Evolutionary conservation across 306 rosid genomes (phyloP).

Genomic region (Corylus heterophylla): DNA sequence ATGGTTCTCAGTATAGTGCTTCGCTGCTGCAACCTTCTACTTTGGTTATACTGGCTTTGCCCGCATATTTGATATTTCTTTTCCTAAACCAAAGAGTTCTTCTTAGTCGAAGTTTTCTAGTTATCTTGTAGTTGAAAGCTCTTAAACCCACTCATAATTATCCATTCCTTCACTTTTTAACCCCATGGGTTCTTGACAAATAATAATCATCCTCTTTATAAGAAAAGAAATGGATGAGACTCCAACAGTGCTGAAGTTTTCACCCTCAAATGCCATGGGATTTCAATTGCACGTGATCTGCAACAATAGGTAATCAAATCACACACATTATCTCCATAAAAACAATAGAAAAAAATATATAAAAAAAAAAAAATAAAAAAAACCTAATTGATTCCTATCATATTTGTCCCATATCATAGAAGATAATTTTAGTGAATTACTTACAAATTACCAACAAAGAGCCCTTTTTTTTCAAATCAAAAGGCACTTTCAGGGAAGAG

Average conservation of each 20-base stretch:
- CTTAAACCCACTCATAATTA: slow-evolving; percentile 2
- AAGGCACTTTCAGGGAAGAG: not conserved
- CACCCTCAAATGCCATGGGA: slow-evolving; percentile 11
- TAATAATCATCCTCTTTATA: slow-evolving; percentile 15
- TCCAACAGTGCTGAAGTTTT: slow-evolving; percentile 8
- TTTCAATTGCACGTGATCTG: slow-evolving; percentile 47
- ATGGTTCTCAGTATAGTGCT: slow-evolving; percentile 6
- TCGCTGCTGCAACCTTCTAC: slow-evolving; percentile 6
- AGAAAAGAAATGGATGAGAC: slow-evolving; percentile 1
- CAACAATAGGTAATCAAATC: slow-evolving; percentile 15
- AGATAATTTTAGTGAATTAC: not conserved
- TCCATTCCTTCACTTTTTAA: not conserved
- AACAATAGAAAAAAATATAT: not conserved
- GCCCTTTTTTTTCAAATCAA: not conserved
- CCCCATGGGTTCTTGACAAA: slow-evolving; percentile 3
- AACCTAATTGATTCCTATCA: not conserved
- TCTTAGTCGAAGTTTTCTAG: not conserved
- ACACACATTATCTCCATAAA: not conserved
- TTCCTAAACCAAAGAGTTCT: not conserved
- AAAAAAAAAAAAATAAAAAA: not conserved
- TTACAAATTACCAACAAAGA: not conserved
- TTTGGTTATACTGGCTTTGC: slow-evolving; percentile 21
- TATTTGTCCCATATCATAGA: not conserved
- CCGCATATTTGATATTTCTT: slow-evolving; percentile 5
- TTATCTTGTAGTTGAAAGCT: slow-evolving; percentile 13